Percentiles rank a stretch among this genome's conserved stretches.
These are phyloP conservation scores for Aspergillus versicolor DNA, from an alignment of 2,329 filamentous ascomycete species.

Conservation along the genomic window DNA sequence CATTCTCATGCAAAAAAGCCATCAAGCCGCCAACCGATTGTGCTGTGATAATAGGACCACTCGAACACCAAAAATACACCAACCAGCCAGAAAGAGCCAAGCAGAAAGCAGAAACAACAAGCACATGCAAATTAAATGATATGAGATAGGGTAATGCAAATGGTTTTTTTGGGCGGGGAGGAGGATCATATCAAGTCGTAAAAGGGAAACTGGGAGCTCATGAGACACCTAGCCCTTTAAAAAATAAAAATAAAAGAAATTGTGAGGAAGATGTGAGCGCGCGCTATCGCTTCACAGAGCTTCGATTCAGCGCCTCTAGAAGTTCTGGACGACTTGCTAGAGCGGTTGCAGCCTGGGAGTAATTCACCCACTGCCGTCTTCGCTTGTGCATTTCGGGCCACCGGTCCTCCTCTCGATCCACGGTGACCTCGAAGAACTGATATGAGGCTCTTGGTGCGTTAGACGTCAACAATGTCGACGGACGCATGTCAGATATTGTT, in stretches of 20 bases:
- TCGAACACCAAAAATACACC: constrained; percentile 20
- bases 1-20: constrained; percentile 21
- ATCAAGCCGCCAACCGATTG: constrained; percentile 18
- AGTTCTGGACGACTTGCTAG: constrained; percentile 80
- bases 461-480: constrained; percentile 50
- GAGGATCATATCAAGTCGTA: constrained; percentile 26
- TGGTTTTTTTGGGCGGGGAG: constrained; percentile 6
- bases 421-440: constrained; percentile 74
- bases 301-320: constrained; percentile 79
- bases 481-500: constrained; percentile 77
- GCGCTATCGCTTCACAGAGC: constrained; percentile 61
- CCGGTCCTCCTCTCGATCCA: constrained; percentile 76
- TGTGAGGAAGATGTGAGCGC: constrained; percentile 11
- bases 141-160: constrained; percentile 3
- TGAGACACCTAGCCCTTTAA: background rate
- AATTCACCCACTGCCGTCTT: constrained; percentile 85
- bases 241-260: background rate
- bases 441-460: constrained; percentile 65
- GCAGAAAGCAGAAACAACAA: constrained; percentile 1
- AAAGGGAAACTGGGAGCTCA: constrained; percentile 12
- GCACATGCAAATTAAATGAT: constrained; percentile 12
- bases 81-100: constrained; percentile 11
- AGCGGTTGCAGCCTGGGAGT: constrained; percentile 73
- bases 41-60: constrained; percentile 18
- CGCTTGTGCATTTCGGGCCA: constrained; percentile 97